These are phyloP conservation scores for Lomentospora prolificans DNA, from an alignment of 2,329 filamentous ascomycete genomes.

Conservation along the genomic window DNA sequence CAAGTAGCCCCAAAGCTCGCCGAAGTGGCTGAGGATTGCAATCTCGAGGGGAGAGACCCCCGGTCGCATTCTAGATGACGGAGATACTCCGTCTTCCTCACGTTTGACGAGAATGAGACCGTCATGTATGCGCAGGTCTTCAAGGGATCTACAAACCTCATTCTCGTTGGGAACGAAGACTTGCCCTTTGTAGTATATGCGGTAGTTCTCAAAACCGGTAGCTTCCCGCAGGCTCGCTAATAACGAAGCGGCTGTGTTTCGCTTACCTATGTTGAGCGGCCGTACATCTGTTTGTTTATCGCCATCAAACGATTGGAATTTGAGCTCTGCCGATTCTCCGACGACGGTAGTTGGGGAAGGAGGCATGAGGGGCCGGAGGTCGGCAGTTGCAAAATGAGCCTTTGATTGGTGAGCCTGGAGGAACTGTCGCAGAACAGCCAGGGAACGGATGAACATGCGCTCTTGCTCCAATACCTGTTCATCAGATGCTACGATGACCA, in stretches of 20 bases:
- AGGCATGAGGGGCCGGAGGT: slow-evolving; percentile 42
- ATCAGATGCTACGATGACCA: slow-evolving; percentile 39
- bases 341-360: slow-evolving; percentile 41
- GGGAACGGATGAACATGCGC: slow-evolving; percentile 55
- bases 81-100: slow-evolving; percentile 35
- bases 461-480: slow-evolving; percentile 39
- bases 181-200: slow-evolving; percentile 59
- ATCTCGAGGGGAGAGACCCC: slow-evolving; percentile 58
- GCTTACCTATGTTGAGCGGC: slow-evolving; percentile 54
- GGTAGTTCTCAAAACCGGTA: slow-evolving; percentile 69
- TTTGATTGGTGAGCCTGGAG: slow-evolving; percentile 54
- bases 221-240: slow-evolving; percentile 55
- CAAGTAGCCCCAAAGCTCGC: slow-evolving; percentile 73
- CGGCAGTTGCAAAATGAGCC: slow-evolving; percentile 49
- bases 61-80: slow-evolving; percentile 34
- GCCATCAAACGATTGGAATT: slow-evolving; percentile 65
- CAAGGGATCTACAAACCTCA: slow-evolving; percentile 51
- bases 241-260: slow-evolving; percentile 62
- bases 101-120: slow-evolving; percentile 58
- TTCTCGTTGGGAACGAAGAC: slow-evolving; percentile 51
- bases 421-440: slow-evolving; percentile 59
- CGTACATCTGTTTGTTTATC: slow-evolving; percentile 48
- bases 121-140: slow-evolving; percentile 56
- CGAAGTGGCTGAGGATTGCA: slow-evolving; percentile 73
- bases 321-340: slow-evolving; percentile 57